Conservation (phyloP, 2,329 filamentous ascomycete species). For the Cytospora leucostoma region DNA sequence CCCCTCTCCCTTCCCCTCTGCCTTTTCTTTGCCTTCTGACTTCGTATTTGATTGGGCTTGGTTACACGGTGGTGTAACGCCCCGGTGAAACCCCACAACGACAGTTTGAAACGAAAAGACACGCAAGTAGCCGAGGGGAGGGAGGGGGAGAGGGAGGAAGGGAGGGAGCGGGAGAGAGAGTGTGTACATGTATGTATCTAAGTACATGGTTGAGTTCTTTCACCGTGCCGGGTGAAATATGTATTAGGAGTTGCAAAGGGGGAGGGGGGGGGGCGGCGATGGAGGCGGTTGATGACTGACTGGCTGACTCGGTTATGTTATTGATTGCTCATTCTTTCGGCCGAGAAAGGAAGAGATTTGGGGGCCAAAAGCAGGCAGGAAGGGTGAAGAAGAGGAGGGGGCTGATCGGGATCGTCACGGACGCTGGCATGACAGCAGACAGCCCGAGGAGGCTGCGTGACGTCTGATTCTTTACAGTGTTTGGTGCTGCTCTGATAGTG, state of each 20-base stretch:
- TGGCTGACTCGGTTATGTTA: too few species aligned
- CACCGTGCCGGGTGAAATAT: too few species aligned
- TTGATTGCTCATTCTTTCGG: too few species aligned
- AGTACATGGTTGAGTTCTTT: too few species aligned
- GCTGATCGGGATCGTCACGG: not conserved
- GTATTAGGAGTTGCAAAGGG: too few species aligned
- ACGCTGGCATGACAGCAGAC: not conserved
- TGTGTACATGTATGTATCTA: too few species aligned
- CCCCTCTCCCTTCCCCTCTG: not conserved
- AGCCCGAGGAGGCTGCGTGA: not conserved
- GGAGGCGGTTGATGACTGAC: too few species aligned
- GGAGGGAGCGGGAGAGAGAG: too few species aligned
- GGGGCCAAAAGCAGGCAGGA: too few species aligned
- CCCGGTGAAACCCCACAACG: not conserved
- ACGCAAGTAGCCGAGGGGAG: not conserved
- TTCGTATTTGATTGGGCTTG: not conserved
- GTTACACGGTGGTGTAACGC: not conserved
- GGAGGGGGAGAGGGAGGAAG: too few species aligned
- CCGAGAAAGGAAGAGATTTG: too few species aligned
- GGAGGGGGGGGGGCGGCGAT: too few species aligned
- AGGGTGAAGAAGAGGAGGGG: not conserved
- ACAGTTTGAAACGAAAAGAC: not conserved
- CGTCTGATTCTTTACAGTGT: not conserved
- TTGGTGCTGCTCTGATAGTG: not conserved
- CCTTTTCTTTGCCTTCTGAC: not conserved